Percentiles rank a stretch among this genome's conserved stretches.
Conservation (phyloP, 169 alveolate species). For the Hepatocystis sp. region DNA sequence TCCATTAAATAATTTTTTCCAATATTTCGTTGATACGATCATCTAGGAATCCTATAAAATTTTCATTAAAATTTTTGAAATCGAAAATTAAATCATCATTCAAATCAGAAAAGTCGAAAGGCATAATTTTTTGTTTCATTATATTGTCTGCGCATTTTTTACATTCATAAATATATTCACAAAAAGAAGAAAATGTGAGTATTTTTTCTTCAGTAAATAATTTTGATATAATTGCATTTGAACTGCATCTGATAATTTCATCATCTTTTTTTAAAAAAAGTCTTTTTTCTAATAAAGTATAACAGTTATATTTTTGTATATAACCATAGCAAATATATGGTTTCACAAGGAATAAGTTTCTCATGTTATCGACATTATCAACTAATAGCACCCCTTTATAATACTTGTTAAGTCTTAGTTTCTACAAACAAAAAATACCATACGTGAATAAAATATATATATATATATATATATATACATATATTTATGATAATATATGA, state of each 20-base stretch:
- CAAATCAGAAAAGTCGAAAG: constrained; percentile 56
- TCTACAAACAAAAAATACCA: not conserved
- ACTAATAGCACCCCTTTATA: constrained; percentile 27
- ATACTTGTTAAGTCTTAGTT: constrained; percentile 9
- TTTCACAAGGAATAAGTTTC: constrained; percentile 22
- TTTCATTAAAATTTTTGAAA: constrained; percentile 25
- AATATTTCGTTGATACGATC: constrained; percentile 48
- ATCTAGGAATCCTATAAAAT: constrained; percentile 27
- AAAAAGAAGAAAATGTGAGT: constrained; percentile 22
- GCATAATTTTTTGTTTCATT: constrained; percentile 23
- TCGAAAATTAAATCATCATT: constrained; percentile 25
- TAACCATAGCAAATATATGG: constrained; percentile 63
- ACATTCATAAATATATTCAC: constrained; percentile 67
- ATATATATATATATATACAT: no score
- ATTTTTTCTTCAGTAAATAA: constrained; percentile 28
- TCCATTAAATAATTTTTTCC: constrained; percentile 43
- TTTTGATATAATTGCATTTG: constrained; percentile 29
- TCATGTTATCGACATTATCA: constrained; percentile 28
- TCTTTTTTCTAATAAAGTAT: constrained; percentile 44
- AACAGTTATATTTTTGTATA: constrained; percentile 42
- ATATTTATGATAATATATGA: no score
- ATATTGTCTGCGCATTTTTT: constrained; percentile 37
- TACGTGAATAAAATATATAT: not conserved
- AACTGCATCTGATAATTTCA: constrained; percentile 33
- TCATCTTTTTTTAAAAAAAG: constrained; percentile 42